phyloP scores from a whole-genome alignment of 139 green algal genomes.

The Picocystis salinarum region DNA sequence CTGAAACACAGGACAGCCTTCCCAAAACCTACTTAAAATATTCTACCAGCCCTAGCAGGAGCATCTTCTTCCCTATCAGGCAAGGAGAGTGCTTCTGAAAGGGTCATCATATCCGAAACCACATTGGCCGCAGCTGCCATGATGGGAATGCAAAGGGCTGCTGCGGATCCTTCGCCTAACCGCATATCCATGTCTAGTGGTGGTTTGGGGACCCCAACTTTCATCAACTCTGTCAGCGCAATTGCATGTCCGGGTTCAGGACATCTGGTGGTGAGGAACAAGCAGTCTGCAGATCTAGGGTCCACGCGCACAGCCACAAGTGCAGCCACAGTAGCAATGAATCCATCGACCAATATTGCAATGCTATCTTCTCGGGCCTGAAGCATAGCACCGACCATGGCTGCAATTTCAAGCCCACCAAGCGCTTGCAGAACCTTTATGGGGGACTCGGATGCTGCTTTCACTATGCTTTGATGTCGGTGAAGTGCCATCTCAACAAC shows the following conservation, averaged over 20 bases:
- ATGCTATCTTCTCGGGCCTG: constrained; percentile 4
- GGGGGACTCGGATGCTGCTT: background rate
- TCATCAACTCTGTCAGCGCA: constrained; percentile 8
- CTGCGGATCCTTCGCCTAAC: constrained; percentile 26
- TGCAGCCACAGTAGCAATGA: constrained; percentile 18
- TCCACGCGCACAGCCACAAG: constrained; percentile 13
- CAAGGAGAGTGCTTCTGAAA: no score
- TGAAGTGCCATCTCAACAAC: constrained; percentile 14
- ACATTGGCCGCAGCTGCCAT: no score
- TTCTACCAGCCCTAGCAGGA: no score
- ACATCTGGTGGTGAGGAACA: constrained; percentile 22
- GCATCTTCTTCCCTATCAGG: no score
- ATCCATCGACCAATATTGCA: constrained; percentile 20
- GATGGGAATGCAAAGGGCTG: no score
- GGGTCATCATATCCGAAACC: no score
- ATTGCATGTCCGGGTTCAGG: constrained; percentile 15
- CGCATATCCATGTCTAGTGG: constrained; percentile 20
- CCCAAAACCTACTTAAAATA: no score
- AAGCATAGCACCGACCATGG: constrained; percentile 15
- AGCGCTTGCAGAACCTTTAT: constrained; percentile 11
- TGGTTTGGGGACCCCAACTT: background rate
- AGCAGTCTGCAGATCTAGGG: background rate
- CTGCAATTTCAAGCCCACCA: constrained; percentile 24
- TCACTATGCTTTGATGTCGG: background rate
- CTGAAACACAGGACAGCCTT: no score